Evolutionary conservation across 768 basidiomycete genomes (phyloP).

Genomic region (Suillus tomentosus): DNA sequence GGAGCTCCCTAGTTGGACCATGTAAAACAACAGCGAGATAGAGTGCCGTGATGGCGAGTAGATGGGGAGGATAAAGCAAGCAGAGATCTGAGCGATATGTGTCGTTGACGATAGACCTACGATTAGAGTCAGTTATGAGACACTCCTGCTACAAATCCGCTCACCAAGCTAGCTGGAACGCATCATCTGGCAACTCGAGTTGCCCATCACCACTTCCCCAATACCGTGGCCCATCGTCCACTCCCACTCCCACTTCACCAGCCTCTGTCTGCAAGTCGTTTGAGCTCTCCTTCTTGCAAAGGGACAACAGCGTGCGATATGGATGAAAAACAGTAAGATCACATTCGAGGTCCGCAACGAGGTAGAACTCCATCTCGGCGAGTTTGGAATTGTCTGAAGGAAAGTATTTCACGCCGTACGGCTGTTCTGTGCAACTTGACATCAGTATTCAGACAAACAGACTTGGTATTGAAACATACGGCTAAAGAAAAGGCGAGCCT

Average conservation of each 20-base stretch:
- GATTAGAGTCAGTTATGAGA: conserved; percentile 1
- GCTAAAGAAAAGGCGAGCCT: conserved; percentile 77
- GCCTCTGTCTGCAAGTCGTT: conserved; percentile 54
- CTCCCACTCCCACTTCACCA: conserved; percentile 51
- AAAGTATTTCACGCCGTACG: conserved; percentile 77
- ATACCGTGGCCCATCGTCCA: conserved; percentile 61
- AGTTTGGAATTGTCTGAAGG: conserved; percentile 87
- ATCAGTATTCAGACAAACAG: not conserved
- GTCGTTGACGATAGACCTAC: conserved; percentile 95
- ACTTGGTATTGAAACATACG: conserved; percentile 45
- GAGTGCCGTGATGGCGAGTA: conserved; percentile 90
- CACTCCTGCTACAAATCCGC: conserved; percentile 21
- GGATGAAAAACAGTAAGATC: conserved; percentile 94
- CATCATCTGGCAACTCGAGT: conserved; percentile 72
- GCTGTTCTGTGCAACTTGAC: conserved; percentile 46
- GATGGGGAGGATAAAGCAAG: conserved; percentile 92
- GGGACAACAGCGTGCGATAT: conserved; percentile 81
- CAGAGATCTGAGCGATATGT: conserved; percentile 92
- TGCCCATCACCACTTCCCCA: conserved; percentile 84
- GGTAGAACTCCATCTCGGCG: conserved; percentile 99
- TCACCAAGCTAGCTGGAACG: conserved; percentile 91
- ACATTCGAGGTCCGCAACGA: conserved; percentile 95
- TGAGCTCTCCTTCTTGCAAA: conserved; percentile 63
- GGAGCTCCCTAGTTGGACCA: conserved; percentile 49
- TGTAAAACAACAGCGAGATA: conserved; percentile 86